Conservation (phyloP, 2,329 filamentous ascomycete species). For the Cytospora piceae region DNA sequence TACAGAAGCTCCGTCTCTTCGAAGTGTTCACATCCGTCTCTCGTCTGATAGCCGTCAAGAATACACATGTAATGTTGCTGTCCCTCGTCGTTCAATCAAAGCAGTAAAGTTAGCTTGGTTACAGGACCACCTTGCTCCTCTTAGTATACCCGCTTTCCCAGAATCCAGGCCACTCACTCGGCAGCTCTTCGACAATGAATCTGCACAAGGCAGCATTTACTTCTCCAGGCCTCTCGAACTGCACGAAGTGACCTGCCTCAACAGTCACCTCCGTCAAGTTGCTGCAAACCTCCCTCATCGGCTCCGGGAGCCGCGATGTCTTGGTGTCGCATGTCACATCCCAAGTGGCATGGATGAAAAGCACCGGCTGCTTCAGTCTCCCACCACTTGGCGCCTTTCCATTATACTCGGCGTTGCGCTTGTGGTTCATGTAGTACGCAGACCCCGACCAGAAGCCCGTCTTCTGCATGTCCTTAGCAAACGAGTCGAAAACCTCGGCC, state of each 20-base stretch:
- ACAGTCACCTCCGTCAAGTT: conserved; percentile 45
- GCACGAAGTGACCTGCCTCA: conserved; percentile 42
- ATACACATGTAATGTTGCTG: too few species aligned
- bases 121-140: not conserved
- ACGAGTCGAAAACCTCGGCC: conserved; percentile 29
- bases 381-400: conserved; percentile 36
- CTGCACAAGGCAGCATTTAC: conserved; percentile 35
- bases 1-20: too few species aligned
- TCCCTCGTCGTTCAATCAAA: too few species aligned
- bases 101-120: not conserved
- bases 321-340: conserved; percentile 44
- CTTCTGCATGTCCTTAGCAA: conserved; percentile 40
- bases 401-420: conserved; percentile 46
- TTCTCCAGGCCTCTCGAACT: conserved; percentile 36
- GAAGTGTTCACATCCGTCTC: too few species aligned
- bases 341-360: conserved; percentile 42
- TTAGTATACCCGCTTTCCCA: not conserved
- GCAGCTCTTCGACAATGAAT: conserved; percentile 31
- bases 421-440: conserved; percentile 46
- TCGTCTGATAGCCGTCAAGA: too few species aligned
- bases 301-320: conserved; percentile 40
- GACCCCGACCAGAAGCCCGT: conserved; percentile 41
- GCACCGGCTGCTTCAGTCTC: conserved; percentile 41
- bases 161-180: not conserved
- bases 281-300: conserved; percentile 40